These are phyloP conservation scores for Citrus sinensis DNA, from an alignment of 345 rosid species.

Conservation along the genomic window DVS_A1.0 CM039164.1:9227501-9228000, in stretches of 20 bases:
- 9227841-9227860: constrained; percentile 37
- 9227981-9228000: constrained; percentile 59
- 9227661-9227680: constrained; percentile 33
- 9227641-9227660: constrained; percentile 43
- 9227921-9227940: constrained; percentile 32
- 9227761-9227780: constrained; percentile 51
- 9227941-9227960: constrained; percentile 40
- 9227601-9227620: constrained; percentile 36
- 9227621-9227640: constrained; percentile 32
- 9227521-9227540: constrained; percentile 32
- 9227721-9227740: constrained; percentile 49
- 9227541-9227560: constrained; percentile 34
- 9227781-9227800: constrained; percentile 57
- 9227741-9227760: constrained; percentile 58
- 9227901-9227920: constrained; percentile 27
- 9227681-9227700: constrained; percentile 31
- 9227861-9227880: constrained; percentile 33
- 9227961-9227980: constrained; percentile 49
- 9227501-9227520: constrained; percentile 34
- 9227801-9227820: constrained; percentile 52
- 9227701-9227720: constrained; percentile 44
- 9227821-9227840: constrained; percentile 40
- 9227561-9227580: constrained; percentile 50
- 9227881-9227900: constrained; percentile 33
- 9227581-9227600: constrained; percentile 40